These are phyloP conservation scores for Saccharomycopsis lassenensis DNA, from an alignment of 805 yeast species.

Conservation along the genomic window DNA sequence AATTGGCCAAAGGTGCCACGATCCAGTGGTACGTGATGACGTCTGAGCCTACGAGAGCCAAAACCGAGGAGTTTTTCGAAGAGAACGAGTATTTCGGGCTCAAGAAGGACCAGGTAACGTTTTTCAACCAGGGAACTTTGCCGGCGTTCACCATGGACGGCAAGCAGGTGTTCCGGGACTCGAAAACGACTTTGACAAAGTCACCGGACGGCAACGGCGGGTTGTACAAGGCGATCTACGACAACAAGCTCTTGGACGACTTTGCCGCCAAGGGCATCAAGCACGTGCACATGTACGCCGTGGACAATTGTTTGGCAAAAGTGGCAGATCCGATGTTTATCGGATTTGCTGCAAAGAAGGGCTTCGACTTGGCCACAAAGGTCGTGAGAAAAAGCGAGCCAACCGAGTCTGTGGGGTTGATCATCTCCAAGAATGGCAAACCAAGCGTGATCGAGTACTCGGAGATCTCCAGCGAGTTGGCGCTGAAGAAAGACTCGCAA, in stretches of 20 bases:
- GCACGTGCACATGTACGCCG: conserved; percentile 95
- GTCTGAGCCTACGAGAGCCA: conserved; percentile 68
- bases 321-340: conserved; percentile 83
- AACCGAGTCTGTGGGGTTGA: conserved; percentile 81
- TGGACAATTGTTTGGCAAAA: conserved; percentile 83
- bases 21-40: conserved; percentile 94
- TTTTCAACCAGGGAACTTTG: conserved; percentile 90
- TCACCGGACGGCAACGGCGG: conserved; percentile 99
- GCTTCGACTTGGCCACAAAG: conserved; percentile 76
- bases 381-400: conserved; percentile 91
- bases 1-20: conserved; percentile 31
- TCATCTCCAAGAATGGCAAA: conserved; percentile 44
- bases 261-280: conserved; percentile 57
- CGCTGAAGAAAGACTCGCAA: conserved; percentile 48
- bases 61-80: conserved; percentile 64
- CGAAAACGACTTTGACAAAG: conserved; percentile 47
- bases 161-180: conserved; percentile 50
- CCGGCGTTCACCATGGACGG: conserved; percentile 81
- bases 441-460: conserved; percentile 95
- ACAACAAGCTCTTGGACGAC: conserved; percentile 57
- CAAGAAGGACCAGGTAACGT: conserved; percentile 42
- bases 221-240: conserved; percentile 68
- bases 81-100: conserved; percentile 65
- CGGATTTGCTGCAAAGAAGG: conserved; percentile 67
- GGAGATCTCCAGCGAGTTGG: conserved; percentile 70